Conservation (phyloP, 257 asterid genomes). For the Solanum clarkiae region DNA sequence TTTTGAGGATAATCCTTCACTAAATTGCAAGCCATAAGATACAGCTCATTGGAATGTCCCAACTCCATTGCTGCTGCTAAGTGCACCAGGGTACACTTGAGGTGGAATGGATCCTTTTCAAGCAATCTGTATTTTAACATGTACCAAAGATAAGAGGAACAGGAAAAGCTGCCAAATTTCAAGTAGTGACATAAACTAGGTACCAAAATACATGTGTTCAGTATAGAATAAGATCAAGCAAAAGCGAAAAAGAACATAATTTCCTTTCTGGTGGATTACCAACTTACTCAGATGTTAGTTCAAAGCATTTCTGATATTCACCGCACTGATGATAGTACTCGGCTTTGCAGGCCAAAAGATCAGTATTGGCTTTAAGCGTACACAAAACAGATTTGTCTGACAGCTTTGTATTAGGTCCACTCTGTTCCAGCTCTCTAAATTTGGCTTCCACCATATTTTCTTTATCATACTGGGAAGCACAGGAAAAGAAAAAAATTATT, state of each 20-base stretch:
- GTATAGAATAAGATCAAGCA: neutral
- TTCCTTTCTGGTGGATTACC: constrained; percentile 1
- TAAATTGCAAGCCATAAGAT: constrained; percentile 96
- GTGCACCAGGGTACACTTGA: constrained; percentile 86
- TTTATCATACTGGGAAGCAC: constrained; percentile 63
- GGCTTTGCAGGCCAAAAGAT: constrained; percentile 98
- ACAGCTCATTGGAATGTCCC: constrained; percentile 93
- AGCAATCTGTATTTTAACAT: constrained; percentile 62
- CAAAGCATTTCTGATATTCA: constrained; percentile 92
- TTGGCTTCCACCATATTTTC: constrained; percentile 74
- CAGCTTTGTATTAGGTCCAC: constrained; percentile 28
- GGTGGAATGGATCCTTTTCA: constrained; percentile 97
- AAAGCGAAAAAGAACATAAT: neutral
- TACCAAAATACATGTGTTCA: neutral
- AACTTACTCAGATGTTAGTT: constrained; percentile 78
- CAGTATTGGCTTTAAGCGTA: constrained; percentile 72
- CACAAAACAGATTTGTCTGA: constrained; percentile 50
- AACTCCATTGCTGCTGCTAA: constrained; percentile 99
- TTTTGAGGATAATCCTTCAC: constrained; percentile 95
- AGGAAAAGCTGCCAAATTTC: neutral
- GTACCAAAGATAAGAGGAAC: constrained; percentile 4
- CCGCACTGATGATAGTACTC: constrained; percentile 96
- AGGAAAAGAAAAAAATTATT: neutral
- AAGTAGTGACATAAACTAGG: neutral
- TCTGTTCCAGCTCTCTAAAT: constrained; percentile 81